A percentile compares a stretch with the other conserved stretches of the same genome.
Conservation (phyloP, 345 rosid genomes). For the Adansonia digitata region DNA sequence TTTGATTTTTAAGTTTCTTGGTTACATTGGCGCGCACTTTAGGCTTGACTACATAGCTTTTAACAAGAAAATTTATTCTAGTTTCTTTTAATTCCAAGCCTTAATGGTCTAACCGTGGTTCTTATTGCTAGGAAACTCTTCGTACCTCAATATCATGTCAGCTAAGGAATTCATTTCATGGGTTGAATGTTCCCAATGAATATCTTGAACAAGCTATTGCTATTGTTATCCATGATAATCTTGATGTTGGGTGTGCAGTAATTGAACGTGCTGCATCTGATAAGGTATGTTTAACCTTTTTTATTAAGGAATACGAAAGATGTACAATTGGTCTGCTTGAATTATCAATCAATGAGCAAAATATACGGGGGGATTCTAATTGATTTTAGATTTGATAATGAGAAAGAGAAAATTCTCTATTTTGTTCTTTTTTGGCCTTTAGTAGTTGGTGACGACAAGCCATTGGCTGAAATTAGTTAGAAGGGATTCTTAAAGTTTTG, state of each 20-base stretch:
- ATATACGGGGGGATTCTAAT: background rate
- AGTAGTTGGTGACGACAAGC: background rate
- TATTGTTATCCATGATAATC: conserved; percentile 93
- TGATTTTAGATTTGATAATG: background rate
- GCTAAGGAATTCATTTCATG: conserved; percentile 69
- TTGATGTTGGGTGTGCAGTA: conserved; percentile 90
- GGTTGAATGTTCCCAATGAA: conserved; percentile 50
- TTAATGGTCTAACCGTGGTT: conserved; percentile 5
- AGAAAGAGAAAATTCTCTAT: background rate
- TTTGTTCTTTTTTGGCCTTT: background rate
- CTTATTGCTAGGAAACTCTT: conserved; percentile 61
- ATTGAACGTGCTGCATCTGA: conserved; percentile 93
- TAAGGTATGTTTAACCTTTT: conserved; percentile 44
- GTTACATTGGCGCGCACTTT: background rate
- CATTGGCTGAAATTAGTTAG: background rate
- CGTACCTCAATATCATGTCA: conserved; percentile 77
- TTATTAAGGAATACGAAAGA: background rate
- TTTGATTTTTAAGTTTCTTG: background rate
- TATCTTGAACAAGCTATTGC: conserved; percentile 80
- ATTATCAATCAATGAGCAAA: background rate
- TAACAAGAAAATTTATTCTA: background rate
- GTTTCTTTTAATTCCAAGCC: too few species aligned
- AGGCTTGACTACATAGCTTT: background rate
- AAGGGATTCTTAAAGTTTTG: background rate
- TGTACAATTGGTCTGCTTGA: background rate